Evolutionary conservation across 1,284 basidiomycete species (phyloP).

Genomic region (Sporisorium reilianum): DNA sequence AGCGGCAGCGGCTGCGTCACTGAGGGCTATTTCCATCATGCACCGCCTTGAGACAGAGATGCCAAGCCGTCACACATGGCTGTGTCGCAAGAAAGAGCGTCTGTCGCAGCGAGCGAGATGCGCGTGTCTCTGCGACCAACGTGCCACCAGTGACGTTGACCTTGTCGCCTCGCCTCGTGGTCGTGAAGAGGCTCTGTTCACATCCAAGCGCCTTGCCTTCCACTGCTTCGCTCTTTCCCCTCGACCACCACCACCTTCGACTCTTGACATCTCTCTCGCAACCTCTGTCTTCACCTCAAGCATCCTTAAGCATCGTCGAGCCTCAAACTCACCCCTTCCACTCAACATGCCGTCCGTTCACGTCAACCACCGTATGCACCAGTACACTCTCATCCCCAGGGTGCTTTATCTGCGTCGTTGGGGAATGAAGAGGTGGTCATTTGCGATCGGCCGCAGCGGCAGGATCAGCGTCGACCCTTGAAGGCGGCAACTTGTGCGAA

Average conservation of each 20-base stretch:
- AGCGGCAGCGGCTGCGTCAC: not conserved
- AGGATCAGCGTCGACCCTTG: slow-evolving; percentile 35
- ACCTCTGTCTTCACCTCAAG: not conserved
- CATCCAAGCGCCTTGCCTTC: too few species aligned
- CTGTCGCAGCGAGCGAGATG: too few species aligned
- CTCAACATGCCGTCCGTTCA: slow-evolving; percentile 48
- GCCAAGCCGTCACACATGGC: slow-evolving; percentile 1
- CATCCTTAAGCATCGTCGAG: not conserved
- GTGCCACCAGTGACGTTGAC: too few species aligned
- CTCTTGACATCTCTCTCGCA: not conserved
- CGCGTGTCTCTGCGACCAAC: too few species aligned
- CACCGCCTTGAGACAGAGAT: too few species aligned
- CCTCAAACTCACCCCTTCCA: not conserved
- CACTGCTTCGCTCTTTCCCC: not conserved
- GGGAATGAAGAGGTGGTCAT: slow-evolving; percentile 53
- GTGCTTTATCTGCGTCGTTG: slow-evolving; percentile 47
- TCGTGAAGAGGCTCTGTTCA: too few species aligned
- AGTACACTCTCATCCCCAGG: slow-evolving; percentile 51
- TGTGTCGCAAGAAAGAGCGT: too few species aligned
- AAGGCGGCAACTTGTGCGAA: not conserved
- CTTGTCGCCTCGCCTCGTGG: not conserved
- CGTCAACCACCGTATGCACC: slow-evolving; percentile 55
- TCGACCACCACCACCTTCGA: not conserved
- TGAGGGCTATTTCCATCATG: slow-evolving; percentile 1
- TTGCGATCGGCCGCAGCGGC: slow-evolving; percentile 47